phyloP scores from a whole-genome alignment of 1,284 basidiomycete species.

The Trichosporon faecale region DNA sequence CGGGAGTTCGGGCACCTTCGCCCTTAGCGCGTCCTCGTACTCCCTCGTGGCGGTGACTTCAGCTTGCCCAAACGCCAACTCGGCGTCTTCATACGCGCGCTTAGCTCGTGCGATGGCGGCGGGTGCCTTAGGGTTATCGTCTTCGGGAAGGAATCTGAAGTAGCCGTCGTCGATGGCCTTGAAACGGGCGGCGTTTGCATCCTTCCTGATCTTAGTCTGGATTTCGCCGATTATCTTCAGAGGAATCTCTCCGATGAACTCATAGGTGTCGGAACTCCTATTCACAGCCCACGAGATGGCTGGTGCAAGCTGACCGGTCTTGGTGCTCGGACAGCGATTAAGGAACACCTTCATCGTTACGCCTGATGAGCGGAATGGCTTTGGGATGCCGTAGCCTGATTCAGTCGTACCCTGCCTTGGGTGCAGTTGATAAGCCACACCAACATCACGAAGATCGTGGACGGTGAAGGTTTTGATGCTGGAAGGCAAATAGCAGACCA shows the following conservation, averaged over 20 bases:
- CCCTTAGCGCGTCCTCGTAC: not conserved
- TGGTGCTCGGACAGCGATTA: not conserved
- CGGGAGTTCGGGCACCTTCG: not conserved
- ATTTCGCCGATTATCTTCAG: not conserved
- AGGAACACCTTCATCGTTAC: not conserved
- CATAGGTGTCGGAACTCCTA: not conserved
- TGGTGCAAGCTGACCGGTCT: not conserved
- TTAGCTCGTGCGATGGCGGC: not conserved
- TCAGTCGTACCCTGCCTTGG: not conserved
- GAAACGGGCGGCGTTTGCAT: not conserved
- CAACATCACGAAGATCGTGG: not conserved
- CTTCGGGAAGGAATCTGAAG: not conserved
- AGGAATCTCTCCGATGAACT: not conserved
- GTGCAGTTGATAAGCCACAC: not conserved
- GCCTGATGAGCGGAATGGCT: not conserved
- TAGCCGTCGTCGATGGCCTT: not conserved
- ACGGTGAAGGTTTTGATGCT: not conserved
- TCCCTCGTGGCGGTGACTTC: not conserved
- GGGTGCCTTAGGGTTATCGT: not conserved
- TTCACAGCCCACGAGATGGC: not conserved
- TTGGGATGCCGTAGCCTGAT: not conserved
- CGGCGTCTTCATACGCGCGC: not conserved
- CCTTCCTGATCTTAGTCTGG: not conserved
- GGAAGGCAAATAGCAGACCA: not conserved
- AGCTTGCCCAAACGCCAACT: not conserved